Evolutionary conservation across 371 early-diverging fungal species (phyloP), one percentile per base, ranked within the genome.

Genomic region (Mortierella sp.): DNA sequence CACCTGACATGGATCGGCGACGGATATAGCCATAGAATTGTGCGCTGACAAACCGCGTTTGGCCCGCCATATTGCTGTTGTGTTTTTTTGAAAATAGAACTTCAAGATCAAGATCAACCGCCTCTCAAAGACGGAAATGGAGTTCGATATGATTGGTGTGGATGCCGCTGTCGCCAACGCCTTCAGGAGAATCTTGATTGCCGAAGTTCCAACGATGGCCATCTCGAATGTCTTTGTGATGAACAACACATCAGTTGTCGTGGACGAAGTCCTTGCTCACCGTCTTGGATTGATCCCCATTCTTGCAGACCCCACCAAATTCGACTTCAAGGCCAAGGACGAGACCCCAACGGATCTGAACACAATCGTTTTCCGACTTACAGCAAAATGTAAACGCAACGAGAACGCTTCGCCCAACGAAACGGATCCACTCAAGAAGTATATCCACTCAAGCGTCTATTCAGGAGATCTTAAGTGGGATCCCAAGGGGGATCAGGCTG

Each of bases 221-320:
- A 98, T 99, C 52, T 99, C 99, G 75, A 89, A 92, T 46, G 98
- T 99, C 14, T 97, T 90, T 79, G 89, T 99, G 55, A 81, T 89
- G 84, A 93, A 98, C 85, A 99, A 99, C 85, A 96, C 94, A 14
- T 90, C 94, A 6, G 88, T 99, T 42, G 90, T 99, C 72, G 94
- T 94, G 59, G 99, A 99, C 79, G 99, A 99, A 82, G 91, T 99
- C 4, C 80, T 99, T 42, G 92, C 99, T n/a, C 98, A 99, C 71
- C 91, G 99, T 62, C 82, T 99, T 34, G 99, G 99, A 30, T 83
- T 99, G 64, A 88, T 99, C 54, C 99, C 99, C 37, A 93, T 99
- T 65, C 80, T 89, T 47, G 95, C 92, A 8, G 93, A 97, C 80
- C 95, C 98, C 23, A 73, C 84, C 6, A 61, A 81, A 52, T 95